A percentile compares a stretch with the other conserved stretches of the same genome.
phyloP scores from a whole-genome alignment of 805 yeast genomes.

The Starmerella khaoyaiensis region DNA sequence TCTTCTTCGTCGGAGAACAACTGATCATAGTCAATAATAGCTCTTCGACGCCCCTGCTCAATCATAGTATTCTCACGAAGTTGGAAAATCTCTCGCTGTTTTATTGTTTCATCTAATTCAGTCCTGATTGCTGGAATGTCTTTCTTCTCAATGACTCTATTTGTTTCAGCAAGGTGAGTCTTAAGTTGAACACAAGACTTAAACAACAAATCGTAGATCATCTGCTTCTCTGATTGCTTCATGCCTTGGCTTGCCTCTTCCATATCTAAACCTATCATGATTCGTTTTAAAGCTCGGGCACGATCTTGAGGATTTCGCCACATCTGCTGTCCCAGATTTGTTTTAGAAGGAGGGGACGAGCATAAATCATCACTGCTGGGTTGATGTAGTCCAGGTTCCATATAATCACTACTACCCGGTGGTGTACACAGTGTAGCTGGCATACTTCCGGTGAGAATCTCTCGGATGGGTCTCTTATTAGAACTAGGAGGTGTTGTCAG shows the following conservation, averaged over 20 bases:
- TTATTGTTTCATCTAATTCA: conserved; percentile 3
- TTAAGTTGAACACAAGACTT: conserved; percentile 15
- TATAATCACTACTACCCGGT: conserved; percentile 14
- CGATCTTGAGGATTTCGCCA: conserved; percentile 14
- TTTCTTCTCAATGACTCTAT: not conserved
- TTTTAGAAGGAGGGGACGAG: conserved; percentile 16
- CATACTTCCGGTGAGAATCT: conserved; percentile 12
- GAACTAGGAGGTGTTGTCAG: conserved; percentile 5
- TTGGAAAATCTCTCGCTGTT: not conserved
- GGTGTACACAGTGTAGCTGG: conserved; percentile 12
- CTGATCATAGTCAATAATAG: conserved; percentile 1
- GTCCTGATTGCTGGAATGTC: conserved; percentile 3
- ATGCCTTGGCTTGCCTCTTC: conserved; percentile 14
- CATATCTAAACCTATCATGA: conserved; percentile 18
- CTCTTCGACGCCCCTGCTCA: conserved; percentile 7
- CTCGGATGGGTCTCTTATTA: conserved; percentile 8
- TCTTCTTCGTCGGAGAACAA: conserved; percentile 5
- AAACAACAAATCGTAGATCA: conserved; percentile 18
- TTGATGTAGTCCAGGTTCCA: not conserved
- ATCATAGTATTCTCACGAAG: conserved; percentile 1
- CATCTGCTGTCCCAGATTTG: not conserved
- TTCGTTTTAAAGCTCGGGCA: conserved; percentile 15
- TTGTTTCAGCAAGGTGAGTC: conserved; percentile 13
- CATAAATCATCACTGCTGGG: conserved; percentile 6
- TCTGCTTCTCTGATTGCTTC: conserved; percentile 17